A percentile compares a stretch with the other conserved stretches of the same genome.
These are phyloP conservation scores for Panaeolus cyanescens DNA, from an alignment of 768 basidiomycete genomes.

Conservation along the genomic window DNA sequence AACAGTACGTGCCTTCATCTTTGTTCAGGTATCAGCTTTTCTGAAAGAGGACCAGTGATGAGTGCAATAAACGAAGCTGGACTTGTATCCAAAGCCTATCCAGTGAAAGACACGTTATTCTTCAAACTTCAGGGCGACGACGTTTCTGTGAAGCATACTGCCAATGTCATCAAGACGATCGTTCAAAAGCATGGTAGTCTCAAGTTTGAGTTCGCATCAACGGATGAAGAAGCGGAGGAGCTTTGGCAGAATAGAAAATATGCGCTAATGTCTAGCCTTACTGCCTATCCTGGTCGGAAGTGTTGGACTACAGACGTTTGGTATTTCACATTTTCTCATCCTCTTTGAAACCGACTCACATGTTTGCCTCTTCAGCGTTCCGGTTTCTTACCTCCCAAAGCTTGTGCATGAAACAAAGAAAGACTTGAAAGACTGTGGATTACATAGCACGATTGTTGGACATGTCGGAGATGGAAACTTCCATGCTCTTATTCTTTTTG, in stretches of 20 bases:
- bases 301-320: conserved; percentile 93
- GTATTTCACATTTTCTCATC: conserved; percentile 38
- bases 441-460: conserved; percentile 73
- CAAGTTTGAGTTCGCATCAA: conserved; percentile 71
- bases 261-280: conserved; percentile 71
- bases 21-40: no score
- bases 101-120: conserved; percentile 79
- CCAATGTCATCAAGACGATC: conserved; percentile 59
- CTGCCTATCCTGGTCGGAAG: conserved; percentile 59
- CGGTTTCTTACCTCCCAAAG: conserved; percentile 68
- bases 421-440: conserved; percentile 62
- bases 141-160: conserved; percentile 55
- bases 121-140: conserved; percentile 89
- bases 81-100: conserved; percentile 59
- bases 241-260: conserved; percentile 90
- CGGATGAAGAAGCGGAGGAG: conserved; percentile 72
- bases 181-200: conserved; percentile 68
- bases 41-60: conserved; percentile 56
- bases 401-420: conserved; percentile 78
- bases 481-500: conserved; percentile 59
- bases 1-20: conserved; percentile 44
- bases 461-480: conserved; percentile 79
- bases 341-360: not conserved
- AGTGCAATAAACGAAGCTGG: conserved; percentile 72
- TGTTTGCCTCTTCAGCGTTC: conserved; percentile 46